Evolutionary conservation across 306 rosid genomes (phyloP), one percentile per base, ranked within the genome.

Genomic region (Cucurbita moschata): DNA sequence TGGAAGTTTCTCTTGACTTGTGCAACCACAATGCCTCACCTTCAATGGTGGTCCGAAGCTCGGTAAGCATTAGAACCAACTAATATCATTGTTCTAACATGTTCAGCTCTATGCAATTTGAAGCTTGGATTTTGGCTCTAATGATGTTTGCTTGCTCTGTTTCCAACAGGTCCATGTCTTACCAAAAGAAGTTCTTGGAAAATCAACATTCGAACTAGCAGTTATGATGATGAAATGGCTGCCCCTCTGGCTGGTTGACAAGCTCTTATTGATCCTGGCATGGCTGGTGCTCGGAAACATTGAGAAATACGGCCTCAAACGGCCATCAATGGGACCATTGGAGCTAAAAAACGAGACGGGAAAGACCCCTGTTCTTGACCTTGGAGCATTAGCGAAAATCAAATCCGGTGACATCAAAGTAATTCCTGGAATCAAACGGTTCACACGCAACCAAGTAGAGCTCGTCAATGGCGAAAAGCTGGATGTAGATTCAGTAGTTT

Each of bases 301-400:
- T 0, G 91, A 86, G 40, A 94, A 81, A 7, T 85, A 80, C 10
- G 97, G 98, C 35, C 84, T 94, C 8, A 90, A 84, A 72, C 84
- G 97, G 75, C 98, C 98, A 14, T 63, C 78, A 10, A 66, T 73
- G 37, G 98, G 98, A 19, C 98, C 98, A 19, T 46, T 94, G 79
- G 77, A 79, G 85, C 80, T 86, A 64, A 94, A 94, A 83, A 87
- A 85, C 89, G 81, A 70, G 47, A 37, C 65, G 38, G 98, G 98
- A 7, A 94, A 94, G 73, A 94, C 97, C 63, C 98, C 98, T 67
- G 97, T 94, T 75, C 77, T 94, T 79, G 98, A 94, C 80, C 78
- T 94, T 46, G 98, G 98, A 0, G 82, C 98, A 0, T 71, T 90
- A 72, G 91, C 77, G 54, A 94, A 85, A 79, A 89, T 94, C 68